Evolutionary conservation across 495 filamentous ascomycete genomes (phyloP).

Genomic region (Tuber umbilicatum): DNA sequence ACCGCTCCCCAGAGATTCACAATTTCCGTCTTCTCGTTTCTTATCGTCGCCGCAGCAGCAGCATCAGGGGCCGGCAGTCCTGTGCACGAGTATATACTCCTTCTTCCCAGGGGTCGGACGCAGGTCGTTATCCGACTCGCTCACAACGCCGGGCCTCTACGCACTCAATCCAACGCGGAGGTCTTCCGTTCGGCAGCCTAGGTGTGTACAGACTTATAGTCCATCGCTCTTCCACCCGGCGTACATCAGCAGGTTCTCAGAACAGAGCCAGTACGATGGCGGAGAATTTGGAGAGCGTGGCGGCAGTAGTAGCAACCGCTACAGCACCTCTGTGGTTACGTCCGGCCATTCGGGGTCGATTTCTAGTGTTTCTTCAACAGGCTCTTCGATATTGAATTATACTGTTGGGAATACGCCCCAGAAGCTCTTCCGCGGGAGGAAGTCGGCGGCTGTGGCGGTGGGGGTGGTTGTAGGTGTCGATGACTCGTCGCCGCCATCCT

Average conservation of each 20-base stretch:
- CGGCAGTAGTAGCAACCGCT: neutral
- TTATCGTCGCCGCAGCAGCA: slow-evolving; percentile 14
- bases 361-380: slow-evolving; percentile 30
- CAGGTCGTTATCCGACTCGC: slow-evolving; percentile 26
- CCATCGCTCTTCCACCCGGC: slow-evolving; percentile 8
- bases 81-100: slow-evolving; percentile 29
- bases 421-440: slow-evolving; percentile 7
- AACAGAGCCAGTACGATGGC: neutral
- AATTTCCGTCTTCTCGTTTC: slow-evolving; percentile 6
- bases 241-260: neutral
- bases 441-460: neutral
- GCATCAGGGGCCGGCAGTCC: slow-evolving; percentile 13
- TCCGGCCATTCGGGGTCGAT: slow-evolving; percentile 24
- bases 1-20: slow-evolving; percentile 11
- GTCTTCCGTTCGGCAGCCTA: slow-evolving; percentile 19
- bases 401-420: slow-evolving; percentile 15
- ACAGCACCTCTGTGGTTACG: slow-evolving; percentile 2
- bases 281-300: neutral
- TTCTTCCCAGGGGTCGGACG: slow-evolving; percentile 15
- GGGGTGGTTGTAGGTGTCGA: slow-evolving; percentile 9
- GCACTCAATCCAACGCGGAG: neutral
- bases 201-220: slow-evolving; percentile 8
- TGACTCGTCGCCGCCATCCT: slow-evolving; percentile 20
- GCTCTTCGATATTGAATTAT: slow-evolving; percentile 30
- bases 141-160: slow-evolving; percentile 8